Percentiles rank a stretch among this genome's conserved stretches.
These are phyloP conservation scores for Vitis rupestris DNA, from an alignment of 164 flowering plant species.

Conservation along the genomic window DNA sequence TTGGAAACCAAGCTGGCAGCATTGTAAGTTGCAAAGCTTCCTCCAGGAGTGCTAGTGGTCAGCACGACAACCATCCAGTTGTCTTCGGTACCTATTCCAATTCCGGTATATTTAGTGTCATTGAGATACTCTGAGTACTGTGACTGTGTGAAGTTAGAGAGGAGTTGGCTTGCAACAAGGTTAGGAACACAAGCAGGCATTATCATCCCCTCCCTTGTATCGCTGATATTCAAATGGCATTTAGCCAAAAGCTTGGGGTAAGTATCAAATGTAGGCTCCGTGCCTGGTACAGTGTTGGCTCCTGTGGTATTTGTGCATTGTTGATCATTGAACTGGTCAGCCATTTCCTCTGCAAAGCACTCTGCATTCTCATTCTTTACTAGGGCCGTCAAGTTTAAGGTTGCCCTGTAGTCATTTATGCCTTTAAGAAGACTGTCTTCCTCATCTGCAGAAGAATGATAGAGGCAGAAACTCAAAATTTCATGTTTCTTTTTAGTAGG, in stretches of 20 bases:
- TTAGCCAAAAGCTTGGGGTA: constrained; percentile 51
- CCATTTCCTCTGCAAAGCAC: constrained; percentile 67
- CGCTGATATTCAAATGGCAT: constrained; percentile 60
- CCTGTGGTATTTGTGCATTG: constrained; percentile 48
- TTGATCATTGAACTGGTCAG: constrained; percentile 43
- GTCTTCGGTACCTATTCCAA: constrained; percentile 53
- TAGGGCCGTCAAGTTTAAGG: constrained; percentile 48
- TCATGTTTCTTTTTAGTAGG: too few species aligned
- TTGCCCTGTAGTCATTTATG: constrained; percentile 58
- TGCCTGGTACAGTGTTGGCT: constrained; percentile 44
- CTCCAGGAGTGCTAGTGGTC: constrained; percentile 45
- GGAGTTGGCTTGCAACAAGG: constrained; percentile 39
- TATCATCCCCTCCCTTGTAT: constrained; percentile 56
- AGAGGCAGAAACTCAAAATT: too few species aligned
- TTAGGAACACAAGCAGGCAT: constrained; percentile 79
- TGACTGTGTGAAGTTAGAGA: constrained; percentile 42
- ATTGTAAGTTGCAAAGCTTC: constrained; percentile 32
- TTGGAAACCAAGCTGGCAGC: constrained; percentile 26
- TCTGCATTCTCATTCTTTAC: constrained; percentile 61
- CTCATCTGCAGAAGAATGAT: constrained; percentile 43
- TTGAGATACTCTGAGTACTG: constrained; percentile 51
- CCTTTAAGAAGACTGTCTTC: constrained; percentile 67
- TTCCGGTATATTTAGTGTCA: constrained; percentile 50
- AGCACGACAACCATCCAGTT: constrained; percentile 71
- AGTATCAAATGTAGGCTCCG: constrained; percentile 34